Evolutionary conservation across 352 stramenopile species (phyloP).

Genomic region (Pythium vanterpoolii): DNA sequence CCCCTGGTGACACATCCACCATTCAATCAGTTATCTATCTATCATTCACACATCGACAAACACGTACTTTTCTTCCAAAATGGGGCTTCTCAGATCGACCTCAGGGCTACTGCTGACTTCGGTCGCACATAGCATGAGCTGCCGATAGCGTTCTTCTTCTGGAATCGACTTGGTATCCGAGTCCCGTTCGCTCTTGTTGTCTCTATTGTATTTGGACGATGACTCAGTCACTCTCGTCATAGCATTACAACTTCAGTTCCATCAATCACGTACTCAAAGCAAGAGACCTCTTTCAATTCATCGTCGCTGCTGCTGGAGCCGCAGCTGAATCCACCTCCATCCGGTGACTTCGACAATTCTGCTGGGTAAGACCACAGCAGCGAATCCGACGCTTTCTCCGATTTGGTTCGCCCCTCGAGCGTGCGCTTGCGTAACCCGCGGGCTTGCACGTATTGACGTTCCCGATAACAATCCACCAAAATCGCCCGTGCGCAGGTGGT

Average conservation of each 20-base stretch:
- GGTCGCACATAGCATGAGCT: slow-evolving; percentile 52
- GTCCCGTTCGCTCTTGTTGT: slow-evolving; percentile 38
- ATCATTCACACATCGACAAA: no score
- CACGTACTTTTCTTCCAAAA: slow-evolving; percentile 73
- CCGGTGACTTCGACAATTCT: slow-evolving; percentile 36
- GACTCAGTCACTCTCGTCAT: neutral
- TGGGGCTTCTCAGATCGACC: slow-evolving; percentile 61
- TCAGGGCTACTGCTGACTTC: slow-evolving; percentile 68
- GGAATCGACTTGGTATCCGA: slow-evolving; percentile 49
- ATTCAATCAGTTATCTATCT: neutral
- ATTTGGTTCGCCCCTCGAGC: slow-evolving; percentile 47
- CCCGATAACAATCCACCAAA: slow-evolving; percentile 64
- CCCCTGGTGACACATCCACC: slow-evolving; percentile 31
- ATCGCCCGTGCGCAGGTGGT: slow-evolving; percentile 60
- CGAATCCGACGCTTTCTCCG: slow-evolving; percentile 27
- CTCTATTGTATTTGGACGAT: no score
- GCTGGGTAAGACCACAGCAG: slow-evolving; percentile 31
- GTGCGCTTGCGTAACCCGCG: slow-evolving; percentile 64
- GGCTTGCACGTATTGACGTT: slow-evolving; percentile 45
- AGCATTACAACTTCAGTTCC: neutral
- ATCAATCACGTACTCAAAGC: slow-evolving; percentile 38
- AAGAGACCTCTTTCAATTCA: slow-evolving; percentile 67
- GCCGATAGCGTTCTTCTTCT: slow-evolving; percentile 57
- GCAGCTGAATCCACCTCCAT: slow-evolving; percentile 27
- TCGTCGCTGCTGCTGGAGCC: slow-evolving; percentile 75